phyloP scores from a whole-genome alignment of 805 yeast genomes.

The Nakazawaea peltata region DNA sequence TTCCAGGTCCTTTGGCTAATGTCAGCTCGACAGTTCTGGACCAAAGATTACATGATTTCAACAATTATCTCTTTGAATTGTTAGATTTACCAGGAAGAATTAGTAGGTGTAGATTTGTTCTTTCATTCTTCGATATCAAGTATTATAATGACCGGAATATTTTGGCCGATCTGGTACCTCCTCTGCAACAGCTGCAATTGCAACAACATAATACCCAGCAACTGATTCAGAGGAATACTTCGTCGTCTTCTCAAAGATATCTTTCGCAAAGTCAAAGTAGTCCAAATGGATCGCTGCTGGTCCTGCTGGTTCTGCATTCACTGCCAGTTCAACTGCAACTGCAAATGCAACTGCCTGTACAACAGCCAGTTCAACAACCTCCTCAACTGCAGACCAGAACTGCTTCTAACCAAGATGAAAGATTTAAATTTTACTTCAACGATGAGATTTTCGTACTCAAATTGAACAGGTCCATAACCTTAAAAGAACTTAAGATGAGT shows the following conservation, averaged over 20 bases:
- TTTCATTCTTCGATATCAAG: slow-evolving; percentile 58
- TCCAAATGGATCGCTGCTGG: no score
- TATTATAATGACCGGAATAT: slow-evolving; percentile 41
- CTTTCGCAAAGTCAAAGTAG: not conserved
- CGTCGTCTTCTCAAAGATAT: not conserved
- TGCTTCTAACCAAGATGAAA: slow-evolving; percentile 20
- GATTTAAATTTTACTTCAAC: slow-evolving; percentile 68
- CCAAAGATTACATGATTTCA: slow-evolving; percentile 45
- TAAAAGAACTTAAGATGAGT: slow-evolving; percentile 17
- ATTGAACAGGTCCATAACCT: slow-evolving; percentile 17
- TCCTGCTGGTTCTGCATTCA: slow-evolving; percentile 4
- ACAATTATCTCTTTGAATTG: slow-evolving; percentile 43
- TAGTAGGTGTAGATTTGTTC: slow-evolving; percentile 59
- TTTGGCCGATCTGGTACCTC: not conserved
- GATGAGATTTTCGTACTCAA: slow-evolving; percentile 73
- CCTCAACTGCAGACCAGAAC: slow-evolving; percentile 11
- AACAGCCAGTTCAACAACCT: slow-evolving; percentile 1
- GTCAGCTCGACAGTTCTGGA: slow-evolving; percentile 69
- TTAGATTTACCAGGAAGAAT: slow-evolving; percentile 71
- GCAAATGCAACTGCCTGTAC: slow-evolving; percentile 7
- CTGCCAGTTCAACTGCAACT: not conserved
- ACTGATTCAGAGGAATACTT: not conserved
- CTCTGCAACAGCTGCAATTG: not conserved
- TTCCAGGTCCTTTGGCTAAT: slow-evolving; percentile 92
- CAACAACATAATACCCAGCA: no score